These are phyloP conservation scores for Saccharomycopsis fermentans DNA, from an alignment of 805 yeast species.

Conservation along the genomic window DNA sequence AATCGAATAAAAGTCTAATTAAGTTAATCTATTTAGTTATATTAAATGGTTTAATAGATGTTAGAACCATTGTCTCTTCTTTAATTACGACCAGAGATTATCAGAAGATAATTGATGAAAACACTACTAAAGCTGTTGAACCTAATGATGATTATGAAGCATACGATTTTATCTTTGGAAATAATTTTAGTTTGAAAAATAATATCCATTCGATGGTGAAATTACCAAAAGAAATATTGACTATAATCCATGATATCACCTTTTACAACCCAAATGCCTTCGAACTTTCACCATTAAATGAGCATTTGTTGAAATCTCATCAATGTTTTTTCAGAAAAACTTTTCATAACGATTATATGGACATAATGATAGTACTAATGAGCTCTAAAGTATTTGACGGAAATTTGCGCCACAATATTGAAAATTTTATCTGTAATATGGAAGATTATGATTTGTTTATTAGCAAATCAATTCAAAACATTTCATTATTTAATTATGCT, in stretches of 20 bases:
- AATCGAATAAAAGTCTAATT: not conserved
- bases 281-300: not conserved
- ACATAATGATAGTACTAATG: not conserved
- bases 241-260: not conserved
- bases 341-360: not conserved
- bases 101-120: not conserved
- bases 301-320: not conserved
- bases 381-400: not conserved
- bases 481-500: not conserved
- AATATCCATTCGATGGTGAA: not conserved
- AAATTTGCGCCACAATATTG: not conserved
- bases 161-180: not conserved
- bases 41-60: not conserved
- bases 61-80: not conserved
- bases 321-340: not conserved
- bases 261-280: not conserved
- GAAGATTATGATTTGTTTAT: not conserved
- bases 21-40: not conserved
- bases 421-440: not conserved
- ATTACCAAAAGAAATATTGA: not conserved
- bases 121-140: not conserved
- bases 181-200: not conserved
- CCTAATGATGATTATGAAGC: not conserved
- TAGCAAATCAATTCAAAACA: not conserved
- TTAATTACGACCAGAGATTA: not conserved